Evolutionary conservation across 139 green algal genomes (phyloP), one percentile per base, ranked within the genome.

Genomic region (Penium margaritaceum): DNA sequence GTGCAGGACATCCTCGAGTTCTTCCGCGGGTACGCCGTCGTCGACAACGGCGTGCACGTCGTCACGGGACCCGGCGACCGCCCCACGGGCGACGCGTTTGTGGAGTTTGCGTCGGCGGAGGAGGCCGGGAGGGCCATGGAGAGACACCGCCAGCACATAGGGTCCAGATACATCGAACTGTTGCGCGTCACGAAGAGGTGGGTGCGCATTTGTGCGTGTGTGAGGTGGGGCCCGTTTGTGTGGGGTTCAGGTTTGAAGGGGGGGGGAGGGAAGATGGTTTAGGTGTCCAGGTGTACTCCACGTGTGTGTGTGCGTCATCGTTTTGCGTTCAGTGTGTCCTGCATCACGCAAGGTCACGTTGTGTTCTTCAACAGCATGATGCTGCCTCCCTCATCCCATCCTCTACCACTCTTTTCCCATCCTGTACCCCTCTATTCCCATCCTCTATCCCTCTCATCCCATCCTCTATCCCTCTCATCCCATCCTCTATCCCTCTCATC

Each of bases 51-150:
- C 36, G 44, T 88, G 5, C 70, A 85, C 33, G 6, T 88, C 15
- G 47, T 77, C 34, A 77, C 36, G 46, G 54, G 74, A 14, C 24
- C 38, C n/a, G 43, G 24, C 19, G 71, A 76, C 53, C 53, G 79
- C 21, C 61, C 36, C 34, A 88, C 79, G 14, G 83, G 83, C 29
- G 64, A 85, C 2, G 82, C 82, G 4, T 88, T 80, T 53, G 82
- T 88, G 30, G 70, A 80, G 38, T 87, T 88, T 43, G 67, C 67
- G 1, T 79, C 62, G 0, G 30, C 72, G 21, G 79, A 82, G 37
- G 75, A 87, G 3, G 87, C 90, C 14, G 73, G 24, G 15, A 7
- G 74, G 12, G 74, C 74, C n/a, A 81, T 81, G 74, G 44, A 78
- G 37, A 43, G 67, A 29, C 66, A 80, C 35, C 38, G 67, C 14